Conservation (phyloP, 768 basidiomycete species). For the Coprinopsis marcescibilis region DNA sequence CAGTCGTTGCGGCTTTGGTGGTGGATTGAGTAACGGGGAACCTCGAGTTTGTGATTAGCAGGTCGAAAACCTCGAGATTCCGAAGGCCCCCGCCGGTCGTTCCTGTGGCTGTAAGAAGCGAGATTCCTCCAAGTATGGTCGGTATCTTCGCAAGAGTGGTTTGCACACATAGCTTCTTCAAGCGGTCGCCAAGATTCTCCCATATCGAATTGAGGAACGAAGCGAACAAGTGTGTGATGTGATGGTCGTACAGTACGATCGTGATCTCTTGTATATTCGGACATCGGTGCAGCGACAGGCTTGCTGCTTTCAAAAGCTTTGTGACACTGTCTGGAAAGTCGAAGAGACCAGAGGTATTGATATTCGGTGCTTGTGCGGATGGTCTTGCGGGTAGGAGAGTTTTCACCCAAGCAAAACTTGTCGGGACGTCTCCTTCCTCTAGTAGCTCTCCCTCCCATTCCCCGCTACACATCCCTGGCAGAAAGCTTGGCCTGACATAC, state of each 20-base stretch:
- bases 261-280: conserved; percentile 18
- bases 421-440: neutral
- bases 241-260: conserved; percentile 22
- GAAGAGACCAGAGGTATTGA: neutral
- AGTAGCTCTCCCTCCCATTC: conserved; percentile 1
- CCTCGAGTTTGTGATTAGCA: conserved; percentile 12
- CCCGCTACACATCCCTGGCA: conserved; percentile 16
- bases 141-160: conserved; percentile 20
- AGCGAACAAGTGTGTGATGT: conserved; percentile 15
- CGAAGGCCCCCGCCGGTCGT: conserved; percentile 8
- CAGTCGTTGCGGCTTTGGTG: neutral
- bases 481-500: conserved; percentile 23
- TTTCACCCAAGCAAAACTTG: conserved; percentile 1
- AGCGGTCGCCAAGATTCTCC: conserved; percentile 16
- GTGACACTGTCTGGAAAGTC: neutral
- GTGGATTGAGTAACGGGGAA: neutral
- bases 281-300: conserved; percentile 13
- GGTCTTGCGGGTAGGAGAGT: neutral
- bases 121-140: conserved; percentile 12
- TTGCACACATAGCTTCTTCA: conserved; percentile 19
- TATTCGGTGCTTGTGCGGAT: neutral
- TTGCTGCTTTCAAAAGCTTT: conserved; percentile 14
- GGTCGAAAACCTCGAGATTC: conserved; percentile 12
- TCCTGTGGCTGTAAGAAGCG: too few species aligned
- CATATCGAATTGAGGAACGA: conserved; percentile 17